These are phyloP conservation scores for Primulina tabacum DNA, from an alignment of 257 asterid species.

Conservation along the genomic window DNA sequence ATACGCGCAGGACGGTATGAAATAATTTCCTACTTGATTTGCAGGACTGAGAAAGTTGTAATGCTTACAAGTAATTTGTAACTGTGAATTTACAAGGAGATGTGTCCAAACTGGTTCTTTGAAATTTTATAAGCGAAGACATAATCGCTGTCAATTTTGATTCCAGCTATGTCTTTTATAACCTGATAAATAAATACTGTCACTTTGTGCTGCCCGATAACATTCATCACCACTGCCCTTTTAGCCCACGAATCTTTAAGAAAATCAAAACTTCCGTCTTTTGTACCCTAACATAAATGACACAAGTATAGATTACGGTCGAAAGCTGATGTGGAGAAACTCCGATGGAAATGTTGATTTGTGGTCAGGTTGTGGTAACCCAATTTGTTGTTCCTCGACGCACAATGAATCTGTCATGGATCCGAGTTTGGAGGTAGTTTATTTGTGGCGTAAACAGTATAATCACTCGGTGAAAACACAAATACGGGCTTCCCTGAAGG, in stretches of 20 bases:
- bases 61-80: no score
- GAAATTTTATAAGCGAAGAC: no score
- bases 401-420: neutral
- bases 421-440: neutral
- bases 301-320: neutral
- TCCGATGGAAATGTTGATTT: neutral
- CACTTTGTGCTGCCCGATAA: neutral
- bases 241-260: neutral
- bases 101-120: no score
- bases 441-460: neutral
- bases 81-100: no score
- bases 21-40: no score
- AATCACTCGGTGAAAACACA: neutral
- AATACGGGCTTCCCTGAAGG: neutral
- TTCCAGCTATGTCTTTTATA: neutral
- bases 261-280: neutral
- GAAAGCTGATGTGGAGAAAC: neutral
- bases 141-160: no score
- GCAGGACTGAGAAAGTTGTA: no score
- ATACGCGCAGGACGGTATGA: no score
- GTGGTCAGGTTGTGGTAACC: neutral
- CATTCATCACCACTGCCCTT: neutral
- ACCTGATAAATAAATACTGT: neutral
- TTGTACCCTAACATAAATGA: neutral
- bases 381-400: neutral